These are phyloP conservation scores for Halenospora varia DNA, from an alignment of 495 filamentous ascomycete species.

Conservation along the genomic window DNA sequence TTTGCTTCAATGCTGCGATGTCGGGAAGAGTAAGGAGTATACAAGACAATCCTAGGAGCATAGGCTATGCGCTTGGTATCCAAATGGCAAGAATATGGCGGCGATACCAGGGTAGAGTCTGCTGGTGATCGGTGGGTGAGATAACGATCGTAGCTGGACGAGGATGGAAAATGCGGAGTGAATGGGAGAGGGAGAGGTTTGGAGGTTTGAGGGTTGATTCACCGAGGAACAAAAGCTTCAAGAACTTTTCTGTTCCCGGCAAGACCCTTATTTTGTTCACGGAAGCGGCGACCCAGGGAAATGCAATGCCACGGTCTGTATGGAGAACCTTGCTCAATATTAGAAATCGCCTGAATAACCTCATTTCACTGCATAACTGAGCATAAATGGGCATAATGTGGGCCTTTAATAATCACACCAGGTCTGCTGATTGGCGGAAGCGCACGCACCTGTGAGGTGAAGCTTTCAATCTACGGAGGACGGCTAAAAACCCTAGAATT, in stretches of 20 bases:
- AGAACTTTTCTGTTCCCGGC: not conserved
- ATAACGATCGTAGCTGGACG: not conserved
- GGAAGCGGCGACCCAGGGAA: not conserved
- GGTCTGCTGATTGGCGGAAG: not conserved
- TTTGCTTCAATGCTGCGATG: no score
- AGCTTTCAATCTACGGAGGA: no score
- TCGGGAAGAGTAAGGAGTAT: not conserved
- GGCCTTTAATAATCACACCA: not conserved
- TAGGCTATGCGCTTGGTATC: conserved; percentile 1
- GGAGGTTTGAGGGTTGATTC: not conserved
- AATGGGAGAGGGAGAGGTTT: not conserved
- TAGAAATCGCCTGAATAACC: not conserved
- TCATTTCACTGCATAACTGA: not conserved
- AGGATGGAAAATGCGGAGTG: not conserved
- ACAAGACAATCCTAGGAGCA: not conserved
- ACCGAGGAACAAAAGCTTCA: not conserved
- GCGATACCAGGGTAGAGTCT: not conserved
- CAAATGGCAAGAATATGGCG: conserved; percentile 6
- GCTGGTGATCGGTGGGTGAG: not conserved
- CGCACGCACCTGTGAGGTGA: no score
- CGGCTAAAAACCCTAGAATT: no score
- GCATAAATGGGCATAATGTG: not conserved
- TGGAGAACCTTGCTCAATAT: not conserved
- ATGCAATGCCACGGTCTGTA: not conserved
- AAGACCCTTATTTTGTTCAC: not conserved